Percentiles rank a stretch among this genome's conserved stretches.
phyloP scores from a whole-genome alignment of 2,329 filamentous ascomycete species.

The Penicillium sp. region DNA sequence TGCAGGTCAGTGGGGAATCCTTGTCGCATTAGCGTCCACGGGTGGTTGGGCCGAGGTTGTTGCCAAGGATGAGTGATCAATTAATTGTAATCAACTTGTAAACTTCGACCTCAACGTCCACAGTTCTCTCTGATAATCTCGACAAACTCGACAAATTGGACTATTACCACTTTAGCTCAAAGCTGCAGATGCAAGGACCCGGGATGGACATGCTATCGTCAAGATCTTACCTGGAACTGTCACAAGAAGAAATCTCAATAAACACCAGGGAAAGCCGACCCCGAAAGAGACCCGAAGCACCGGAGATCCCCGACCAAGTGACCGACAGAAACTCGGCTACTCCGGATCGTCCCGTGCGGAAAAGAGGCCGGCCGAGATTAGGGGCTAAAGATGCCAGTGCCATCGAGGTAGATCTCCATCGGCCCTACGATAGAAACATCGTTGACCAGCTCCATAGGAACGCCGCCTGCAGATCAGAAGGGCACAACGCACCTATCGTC shows the following conservation, averaged over 20 bases:
- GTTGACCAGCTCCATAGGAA: constrained; percentile 20
- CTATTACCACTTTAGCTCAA: not conserved
- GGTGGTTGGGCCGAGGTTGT: too few species aligned
- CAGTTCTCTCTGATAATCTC: too few species aligned
- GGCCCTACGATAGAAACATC: not conserved
- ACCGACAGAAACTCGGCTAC: not conserved
- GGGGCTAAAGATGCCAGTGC: constrained; percentile 24
- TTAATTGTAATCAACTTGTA: not conserved
- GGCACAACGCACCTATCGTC: constrained; percentile 80
- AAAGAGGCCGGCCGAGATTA: constrained; percentile 23
- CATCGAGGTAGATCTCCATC: constrained; percentile 19
- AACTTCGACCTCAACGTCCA: not conserved
- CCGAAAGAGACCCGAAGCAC: constrained; percentile 1
- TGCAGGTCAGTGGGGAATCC: too few species aligned
- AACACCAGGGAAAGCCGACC: not conserved
- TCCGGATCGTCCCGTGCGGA: constrained; percentile 17
- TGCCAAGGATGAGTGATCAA: constrained; percentile 9
- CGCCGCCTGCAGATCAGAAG: constrained; percentile 83
- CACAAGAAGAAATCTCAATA: not conserved
- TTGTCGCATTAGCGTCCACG: too few species aligned
- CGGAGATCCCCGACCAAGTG: constrained; percentile 13
- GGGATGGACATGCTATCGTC: constrained; percentile 18
- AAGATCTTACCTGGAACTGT: constrained; percentile 22
- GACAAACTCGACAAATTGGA: too few species aligned
- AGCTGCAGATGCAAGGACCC: constrained; percentile 6